These are phyloP conservation scores for Prunus yedoensis DNA, from an alignment of 331 rosid species.

Conservation along the genomic window DNA sequence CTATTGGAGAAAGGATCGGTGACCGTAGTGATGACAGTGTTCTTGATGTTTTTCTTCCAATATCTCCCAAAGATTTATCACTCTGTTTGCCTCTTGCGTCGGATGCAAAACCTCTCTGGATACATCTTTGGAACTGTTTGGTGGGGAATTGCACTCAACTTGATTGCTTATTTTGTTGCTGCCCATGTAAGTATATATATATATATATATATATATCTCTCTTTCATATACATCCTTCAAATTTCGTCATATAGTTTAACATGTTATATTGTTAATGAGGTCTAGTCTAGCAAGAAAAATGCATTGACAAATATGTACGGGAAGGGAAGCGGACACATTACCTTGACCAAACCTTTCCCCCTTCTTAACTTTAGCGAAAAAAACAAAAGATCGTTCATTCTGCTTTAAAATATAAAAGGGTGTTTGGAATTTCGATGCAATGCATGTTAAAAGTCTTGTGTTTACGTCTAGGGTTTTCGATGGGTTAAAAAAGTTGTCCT, in stretches of 20 bases:
- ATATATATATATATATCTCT: neutral
- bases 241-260: no score
- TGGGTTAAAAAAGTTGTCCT: neutral
- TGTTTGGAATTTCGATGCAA: conserved; percentile 1
- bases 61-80: conserved; percentile 89
- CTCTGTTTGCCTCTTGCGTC: conserved; percentile 71
- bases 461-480: neutral
- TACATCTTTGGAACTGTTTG: conserved; percentile 87
- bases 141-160: conserved; percentile 97
- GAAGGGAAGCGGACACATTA: no score
- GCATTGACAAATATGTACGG: no score
- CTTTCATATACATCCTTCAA: neutral
- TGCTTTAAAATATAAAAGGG: neutral
- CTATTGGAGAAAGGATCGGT: conserved; percentile 65
- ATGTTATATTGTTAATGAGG: neutral
- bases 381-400: no score
- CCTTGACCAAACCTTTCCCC: no score
- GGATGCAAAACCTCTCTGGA: conserved; percentile 79
- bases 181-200: conserved; percentile 67
- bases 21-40: conserved; percentile 67
- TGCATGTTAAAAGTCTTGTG: neutral
- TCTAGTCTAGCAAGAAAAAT: no score
- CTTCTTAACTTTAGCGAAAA: no score
- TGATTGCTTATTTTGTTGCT: conserved; percentile 93
- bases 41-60: conserved; percentile 72